A percentile compares a stretch with the other conserved stretches of the same genome.
These are phyloP conservation scores for Solidago caesia DNA, from an alignment of 129 eudicot species.

Conservation along the genomic window DNA sequence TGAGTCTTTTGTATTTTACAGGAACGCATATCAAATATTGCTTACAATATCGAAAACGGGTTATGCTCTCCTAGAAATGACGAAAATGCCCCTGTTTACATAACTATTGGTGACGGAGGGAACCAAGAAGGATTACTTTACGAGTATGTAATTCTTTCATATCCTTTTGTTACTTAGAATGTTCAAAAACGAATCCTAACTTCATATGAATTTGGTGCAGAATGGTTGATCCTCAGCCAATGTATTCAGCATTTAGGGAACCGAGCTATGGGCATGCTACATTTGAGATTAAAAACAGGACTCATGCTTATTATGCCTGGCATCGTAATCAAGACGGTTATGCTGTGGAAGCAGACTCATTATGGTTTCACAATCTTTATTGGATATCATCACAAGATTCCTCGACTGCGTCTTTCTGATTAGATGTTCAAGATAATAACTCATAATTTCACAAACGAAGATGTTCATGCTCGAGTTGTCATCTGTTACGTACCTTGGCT, in stretches of 20 bases:
- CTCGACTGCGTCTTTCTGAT: constrained; percentile 30
- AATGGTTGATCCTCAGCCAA: constrained; percentile 85
- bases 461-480: background rate
- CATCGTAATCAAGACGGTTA: constrained; percentile 84
- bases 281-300: constrained; percentile 72
- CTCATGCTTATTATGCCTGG: constrained; percentile 76
- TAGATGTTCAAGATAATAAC: background rate
- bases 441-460: background rate
- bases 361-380: constrained; percentile 69
- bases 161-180: background rate
- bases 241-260: constrained; percentile 78
- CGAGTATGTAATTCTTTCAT: constrained; percentile 50
- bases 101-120: constrained; percentile 95
- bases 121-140: constrained; percentile 82
- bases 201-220: constrained; percentile 31
- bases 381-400: constrained; percentile 42
- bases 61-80: constrained; percentile 58
- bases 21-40: constrained; percentile 86
- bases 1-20: constrained; percentile 26
- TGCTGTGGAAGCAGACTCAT: constrained; percentile 71
- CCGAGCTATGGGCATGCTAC: constrained; percentile 87
- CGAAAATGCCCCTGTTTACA: constrained; percentile 76
- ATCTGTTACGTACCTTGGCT: too few relatives aligned
- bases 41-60: constrained; percentile 75
- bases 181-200: background rate